Conservation (phyloP, 306 rosid genomes). For the Abrus pulchellus region DNA sequence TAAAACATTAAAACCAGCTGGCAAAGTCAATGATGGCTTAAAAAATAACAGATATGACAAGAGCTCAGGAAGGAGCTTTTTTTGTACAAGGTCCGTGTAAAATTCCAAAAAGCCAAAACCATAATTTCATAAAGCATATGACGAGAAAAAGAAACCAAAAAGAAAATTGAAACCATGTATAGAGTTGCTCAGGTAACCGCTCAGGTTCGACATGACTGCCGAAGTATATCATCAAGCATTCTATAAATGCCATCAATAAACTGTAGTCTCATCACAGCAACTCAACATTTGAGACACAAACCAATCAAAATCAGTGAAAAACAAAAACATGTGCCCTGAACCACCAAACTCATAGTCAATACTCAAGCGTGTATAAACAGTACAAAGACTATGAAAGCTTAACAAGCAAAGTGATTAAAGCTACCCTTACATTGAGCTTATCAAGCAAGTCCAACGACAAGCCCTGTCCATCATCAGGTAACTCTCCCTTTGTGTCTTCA, state of each 20-base stretch:
- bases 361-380: not conserved
- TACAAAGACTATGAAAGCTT: not conserved
- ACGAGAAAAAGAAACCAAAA: not conserved
- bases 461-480: constrained; percentile 50
- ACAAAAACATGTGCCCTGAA: not conserved
- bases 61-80: not conserved
- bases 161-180: not conserved
- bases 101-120: not conserved
- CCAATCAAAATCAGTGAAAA: not conserved
- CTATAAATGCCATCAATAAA: constrained; percentile 45
- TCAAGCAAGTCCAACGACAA: constrained; percentile 52
- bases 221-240: constrained; percentile 54
- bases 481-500: constrained; percentile 54
- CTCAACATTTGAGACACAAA: constrained; percentile 29
- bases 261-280: constrained; percentile 45
- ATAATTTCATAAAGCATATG: not conserved
- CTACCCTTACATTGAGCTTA: constrained; percentile 47
- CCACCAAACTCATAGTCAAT: not conserved
- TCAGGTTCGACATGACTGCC: constrained; percentile 56
- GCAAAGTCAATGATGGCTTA: not conserved
- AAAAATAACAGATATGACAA: not conserved
- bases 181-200: constrained; percentile 60
- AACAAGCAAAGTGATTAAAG: constrained; percentile 3
- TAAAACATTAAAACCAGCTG: not conserved
- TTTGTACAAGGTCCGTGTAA: not conserved